Conservation (phyloP, 2,329 filamentous ascomycete genomes). For the Apiospora marii region DNA sequence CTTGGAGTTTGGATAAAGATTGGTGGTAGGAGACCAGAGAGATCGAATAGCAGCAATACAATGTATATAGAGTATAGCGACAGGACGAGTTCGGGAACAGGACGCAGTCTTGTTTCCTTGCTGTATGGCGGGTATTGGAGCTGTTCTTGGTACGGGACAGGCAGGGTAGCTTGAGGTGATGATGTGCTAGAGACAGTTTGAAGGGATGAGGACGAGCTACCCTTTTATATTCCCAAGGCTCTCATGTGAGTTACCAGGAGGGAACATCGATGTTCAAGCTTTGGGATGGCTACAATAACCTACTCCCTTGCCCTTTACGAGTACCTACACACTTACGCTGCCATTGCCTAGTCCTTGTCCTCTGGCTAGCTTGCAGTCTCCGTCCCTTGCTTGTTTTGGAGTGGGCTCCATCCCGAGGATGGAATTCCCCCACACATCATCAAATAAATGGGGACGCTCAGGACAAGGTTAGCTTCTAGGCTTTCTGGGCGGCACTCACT, state of each 20-base stretch:
- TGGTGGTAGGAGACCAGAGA: not conserved
- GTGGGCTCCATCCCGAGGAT: constrained; percentile 16
- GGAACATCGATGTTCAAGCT: constrained; percentile 10
- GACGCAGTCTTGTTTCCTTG: constrained; percentile 12
- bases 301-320: constrained; percentile 12
- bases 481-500: constrained; percentile 3
- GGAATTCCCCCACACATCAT: constrained; percentile 4
- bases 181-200: not conserved
- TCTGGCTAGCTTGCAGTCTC: constrained; percentile 4
- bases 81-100: not conserved
- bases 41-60: not conserved
- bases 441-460: constrained; percentile 3
- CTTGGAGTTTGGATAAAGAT: not conserved
- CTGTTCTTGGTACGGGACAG: not conserved
- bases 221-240: not conserved
- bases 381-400: constrained; percentile 13
- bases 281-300: constrained; percentile 5
- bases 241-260: not conserved
- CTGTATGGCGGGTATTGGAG: not conserved
- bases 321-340: not conserved
- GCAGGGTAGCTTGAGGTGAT: not conserved
- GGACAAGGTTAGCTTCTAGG: constrained; percentile 20
- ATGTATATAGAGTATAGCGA: constrained; percentile 6
- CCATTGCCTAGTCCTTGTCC: not conserved
- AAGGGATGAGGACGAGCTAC: constrained; percentile 8